Percentiles rank a stretch among this genome's conserved stretches.
These are phyloP conservation scores for Globisporangium nagaii DNA, from an alignment of 352 stramenopile genomes.

Conservation along the genomic window DNA sequence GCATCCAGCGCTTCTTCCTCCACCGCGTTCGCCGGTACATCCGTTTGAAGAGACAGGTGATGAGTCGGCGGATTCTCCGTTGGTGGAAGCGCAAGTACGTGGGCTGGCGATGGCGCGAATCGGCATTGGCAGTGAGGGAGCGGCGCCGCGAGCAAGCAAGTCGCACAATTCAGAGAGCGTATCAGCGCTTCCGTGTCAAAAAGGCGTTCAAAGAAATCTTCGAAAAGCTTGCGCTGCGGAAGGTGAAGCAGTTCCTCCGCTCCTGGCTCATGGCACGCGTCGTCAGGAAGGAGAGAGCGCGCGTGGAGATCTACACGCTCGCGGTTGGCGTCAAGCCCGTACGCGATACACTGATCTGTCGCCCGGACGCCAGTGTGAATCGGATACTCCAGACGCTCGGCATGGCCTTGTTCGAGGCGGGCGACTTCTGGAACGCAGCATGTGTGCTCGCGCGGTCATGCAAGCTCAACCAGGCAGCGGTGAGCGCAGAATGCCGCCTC, in stretches of 20 bases:
- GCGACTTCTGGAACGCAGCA: conserved; percentile 60
- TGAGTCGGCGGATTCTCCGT: conserved; percentile 32
- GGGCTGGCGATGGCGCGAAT: conserved; percentile 20
- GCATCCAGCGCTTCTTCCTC: conserved; percentile 50
- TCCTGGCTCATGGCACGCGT: conserved; percentile 44
- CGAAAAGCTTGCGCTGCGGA: conserved; percentile 31
- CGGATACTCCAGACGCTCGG: conserved; percentile 36
- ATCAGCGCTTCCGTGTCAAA: conserved; percentile 22
- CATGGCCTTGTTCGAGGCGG: conserved; percentile 26
- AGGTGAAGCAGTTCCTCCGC: conserved; percentile 24
- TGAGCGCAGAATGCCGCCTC: conserved; percentile 10
- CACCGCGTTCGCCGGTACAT: conserved; percentile 37
- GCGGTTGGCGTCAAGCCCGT: conserved; percentile 3
- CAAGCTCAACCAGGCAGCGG: not conserved
- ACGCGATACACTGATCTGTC: not conserved
- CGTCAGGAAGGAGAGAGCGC: conserved; percentile 33
- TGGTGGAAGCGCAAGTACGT: conserved; percentile 36
- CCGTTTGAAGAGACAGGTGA: conserved; percentile 36
- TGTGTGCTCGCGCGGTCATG: conserved; percentile 34
- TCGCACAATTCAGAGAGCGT: conserved; percentile 41
- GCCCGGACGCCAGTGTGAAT: conserved; percentile 17
- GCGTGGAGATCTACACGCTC: conserved; percentile 20
- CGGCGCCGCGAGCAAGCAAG: conserved; percentile 20
- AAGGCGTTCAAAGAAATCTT: conserved; percentile 20
- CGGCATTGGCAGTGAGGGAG: conserved; percentile 5